Base-by-base conservation (phyloP, 2,329 filamentous ascomycete species). In the Aureobasidium uvarum region DNA sequence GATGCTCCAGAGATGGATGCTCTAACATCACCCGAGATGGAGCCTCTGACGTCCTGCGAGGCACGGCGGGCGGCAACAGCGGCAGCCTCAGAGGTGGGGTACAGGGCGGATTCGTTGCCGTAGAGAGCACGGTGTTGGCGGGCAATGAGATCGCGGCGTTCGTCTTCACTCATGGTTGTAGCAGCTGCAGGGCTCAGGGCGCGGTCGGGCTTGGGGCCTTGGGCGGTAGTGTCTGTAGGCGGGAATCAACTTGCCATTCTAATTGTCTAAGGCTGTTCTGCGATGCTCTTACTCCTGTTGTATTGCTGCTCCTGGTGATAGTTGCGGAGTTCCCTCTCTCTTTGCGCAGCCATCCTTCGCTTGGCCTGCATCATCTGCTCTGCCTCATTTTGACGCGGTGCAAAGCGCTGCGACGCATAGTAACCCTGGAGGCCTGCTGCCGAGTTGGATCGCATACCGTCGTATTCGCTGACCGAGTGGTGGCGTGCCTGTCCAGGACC, bases 221-320 rank as follows among this genome's bases (percentile, higher is more conserved):
- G 56, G 39, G 56, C 41, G 77, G 87, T 86, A 77, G 89, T 84
- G 77, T 89, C 86, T 82, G 85, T 83, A 83, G 45, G 50, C 33
- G 52, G 58, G 20, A 64, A 76, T 78, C 75, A 79, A 77, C 75
- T 63, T 59, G 56, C 33, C 50, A 65, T 68, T 67, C 55, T 68
- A 65, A 45, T 51, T 59, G 33, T 58, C 63, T 65, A 65, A 56
- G 52, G 31, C 54, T 71, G 71, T 70, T 72, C 74, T 77, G 81
- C 58, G 65, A 66, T 31, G 50, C 87, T 87, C 90, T 87, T 91
- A 98, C 95, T 97, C 91, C 94, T 89, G 85, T 98, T 96, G 83
- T 96, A 98, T 87, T 99, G 95, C 86, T 99, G 95, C 86, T 99
- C 95, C 82, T 97, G 96, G 83, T 99, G 95, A 82, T 98, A 96